phyloP scores from a whole-genome alignment of 2,329 filamentous ascomycete genomes.

The Fusarium temperatum region DNA sequence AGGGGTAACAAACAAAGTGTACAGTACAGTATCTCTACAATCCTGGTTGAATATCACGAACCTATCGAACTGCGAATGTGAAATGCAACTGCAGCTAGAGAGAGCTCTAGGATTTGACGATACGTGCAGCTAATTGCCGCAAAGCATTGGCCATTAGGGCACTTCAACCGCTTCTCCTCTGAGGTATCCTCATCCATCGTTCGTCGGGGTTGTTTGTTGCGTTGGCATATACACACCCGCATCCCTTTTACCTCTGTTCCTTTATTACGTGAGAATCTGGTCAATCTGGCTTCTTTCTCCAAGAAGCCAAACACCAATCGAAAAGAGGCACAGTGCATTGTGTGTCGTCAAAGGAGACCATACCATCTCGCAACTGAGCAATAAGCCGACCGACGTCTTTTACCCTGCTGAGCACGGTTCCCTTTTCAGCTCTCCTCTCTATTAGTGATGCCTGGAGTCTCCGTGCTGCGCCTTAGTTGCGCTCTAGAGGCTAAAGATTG shows the following conservation, averaged over 20 bases:
- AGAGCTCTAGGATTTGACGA: conserved; percentile 8
- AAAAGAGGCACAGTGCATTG: conserved; percentile 18
- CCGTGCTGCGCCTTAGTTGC: conserved; percentile 17
- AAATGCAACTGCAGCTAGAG: not conserved
- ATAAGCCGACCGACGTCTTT: not conserved
- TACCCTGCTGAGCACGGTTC: not conserved
- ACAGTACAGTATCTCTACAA: not conserved
- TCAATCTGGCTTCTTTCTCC: conserved; percentile 7
- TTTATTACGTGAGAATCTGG: conserved; percentile 36
- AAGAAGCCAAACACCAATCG: not conserved
- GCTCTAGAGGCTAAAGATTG: conserved; percentile 35
- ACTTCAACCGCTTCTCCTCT: not conserved
- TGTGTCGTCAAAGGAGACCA: conserved; percentile 9
- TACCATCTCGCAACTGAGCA: not conserved
- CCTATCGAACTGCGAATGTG: not conserved
- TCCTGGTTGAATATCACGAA: conserved; percentile 8
- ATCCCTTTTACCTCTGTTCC: not conserved
- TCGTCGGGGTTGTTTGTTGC: not conserved
- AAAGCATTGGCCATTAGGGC: not conserved
- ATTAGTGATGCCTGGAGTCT: conserved; percentile 2
- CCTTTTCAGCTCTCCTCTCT: conserved; percentile 11
- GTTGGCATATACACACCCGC: conserved; percentile 22
- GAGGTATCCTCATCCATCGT: not conserved
- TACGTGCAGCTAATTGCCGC: conserved; percentile 23
- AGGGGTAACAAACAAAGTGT: conserved; percentile 19